These are phyloP conservation scores for Hymenoscyphus occultus DNA, from an alignment of 2,329 filamentous ascomycete genomes.

Conservation along the genomic window DNA sequence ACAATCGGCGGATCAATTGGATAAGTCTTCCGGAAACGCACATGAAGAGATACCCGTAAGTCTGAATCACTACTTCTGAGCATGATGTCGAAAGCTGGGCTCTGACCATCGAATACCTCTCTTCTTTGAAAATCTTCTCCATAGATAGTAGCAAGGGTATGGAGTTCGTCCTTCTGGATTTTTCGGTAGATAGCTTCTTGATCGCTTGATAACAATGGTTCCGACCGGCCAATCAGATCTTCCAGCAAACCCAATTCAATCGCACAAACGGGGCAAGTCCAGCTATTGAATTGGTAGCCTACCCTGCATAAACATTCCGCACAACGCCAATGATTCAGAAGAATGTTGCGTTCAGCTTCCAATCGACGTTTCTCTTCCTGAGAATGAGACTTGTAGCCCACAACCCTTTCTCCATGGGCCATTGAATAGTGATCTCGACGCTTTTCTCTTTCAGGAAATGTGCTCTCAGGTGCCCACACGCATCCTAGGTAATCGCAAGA, in stretches of 20 bases:
- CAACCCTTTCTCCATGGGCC: conserved; percentile 42
- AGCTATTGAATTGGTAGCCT: conserved; percentile 20
- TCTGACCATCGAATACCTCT: background rate
- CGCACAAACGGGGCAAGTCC: conserved; percentile 27
- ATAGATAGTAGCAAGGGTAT: background rate
- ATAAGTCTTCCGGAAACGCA: background rate
- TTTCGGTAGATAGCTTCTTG: background rate
- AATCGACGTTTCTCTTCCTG: conserved; percentile 22
- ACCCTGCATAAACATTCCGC: conserved; percentile 28
- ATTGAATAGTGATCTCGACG: too few species aligned
- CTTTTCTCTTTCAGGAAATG: too few species aligned
- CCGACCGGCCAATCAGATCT: conserved; percentile 14
- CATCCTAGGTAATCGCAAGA: too few species aligned
- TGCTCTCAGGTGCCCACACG: too few species aligned
- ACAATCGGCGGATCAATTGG: background rate
- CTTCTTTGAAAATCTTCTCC: background rate
- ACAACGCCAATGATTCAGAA: conserved; percentile 31
- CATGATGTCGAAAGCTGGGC: background rate
- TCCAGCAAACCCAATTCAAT: conserved; percentile 20
- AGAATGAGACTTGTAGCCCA: conserved; percentile 21
- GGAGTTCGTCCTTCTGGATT: background rate
- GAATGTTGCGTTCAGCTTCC: conserved; percentile 25
- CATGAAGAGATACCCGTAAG: background rate
- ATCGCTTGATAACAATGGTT: background rate
- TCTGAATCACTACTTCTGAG: background rate